Conservation (phyloP, 2,329 filamentous ascomycete genomes). For the Tolypocladium inflatum region DNA sequence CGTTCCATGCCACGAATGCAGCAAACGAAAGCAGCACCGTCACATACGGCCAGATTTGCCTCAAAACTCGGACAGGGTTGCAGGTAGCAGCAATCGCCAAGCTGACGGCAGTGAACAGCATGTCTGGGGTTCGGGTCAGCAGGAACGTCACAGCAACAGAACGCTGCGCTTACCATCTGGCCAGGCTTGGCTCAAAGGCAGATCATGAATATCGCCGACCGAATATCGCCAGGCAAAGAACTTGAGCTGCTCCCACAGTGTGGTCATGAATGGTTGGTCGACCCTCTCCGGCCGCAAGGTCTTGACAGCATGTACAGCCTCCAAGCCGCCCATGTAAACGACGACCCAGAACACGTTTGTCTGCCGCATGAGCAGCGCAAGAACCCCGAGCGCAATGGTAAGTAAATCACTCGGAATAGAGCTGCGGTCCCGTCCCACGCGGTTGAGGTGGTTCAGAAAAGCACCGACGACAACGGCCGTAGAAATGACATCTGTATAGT, state of each 20-base stretch:
- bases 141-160: background rate
- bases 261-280: conserved; percentile 19
- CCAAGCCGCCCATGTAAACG: conserved; percentile 59
- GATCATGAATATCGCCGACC: conserved; percentile 46
- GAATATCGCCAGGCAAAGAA: conserved; percentile 35
- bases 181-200: conserved; percentile 33
- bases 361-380: conserved; percentile 71
- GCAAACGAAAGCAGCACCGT: conserved; percentile 58
- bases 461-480: conserved; percentile 64
- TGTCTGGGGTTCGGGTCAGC: conserved; percentile 30
- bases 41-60: conserved; percentile 49
- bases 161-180: conserved; percentile 36
- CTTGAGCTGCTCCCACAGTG: conserved; percentile 22
- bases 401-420: conserved; percentile 29
- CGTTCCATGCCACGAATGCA: conserved; percentile 76
- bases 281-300: conserved; percentile 24
- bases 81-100: conserved; percentile 47
- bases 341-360: conserved; percentile 97
- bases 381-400: conserved; percentile 47
- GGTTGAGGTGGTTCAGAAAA: conserved; percentile 48
- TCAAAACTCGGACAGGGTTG: conserved; percentile 36
- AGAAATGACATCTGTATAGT: conserved; percentile 88
- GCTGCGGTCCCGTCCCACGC: conserved; percentile 24
- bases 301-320: conserved; percentile 43
- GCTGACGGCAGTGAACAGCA: conserved; percentile 50